Base-by-base conservation (phyloP, 148 eudicot genomes). In the Beta vulgaris region DNA sequence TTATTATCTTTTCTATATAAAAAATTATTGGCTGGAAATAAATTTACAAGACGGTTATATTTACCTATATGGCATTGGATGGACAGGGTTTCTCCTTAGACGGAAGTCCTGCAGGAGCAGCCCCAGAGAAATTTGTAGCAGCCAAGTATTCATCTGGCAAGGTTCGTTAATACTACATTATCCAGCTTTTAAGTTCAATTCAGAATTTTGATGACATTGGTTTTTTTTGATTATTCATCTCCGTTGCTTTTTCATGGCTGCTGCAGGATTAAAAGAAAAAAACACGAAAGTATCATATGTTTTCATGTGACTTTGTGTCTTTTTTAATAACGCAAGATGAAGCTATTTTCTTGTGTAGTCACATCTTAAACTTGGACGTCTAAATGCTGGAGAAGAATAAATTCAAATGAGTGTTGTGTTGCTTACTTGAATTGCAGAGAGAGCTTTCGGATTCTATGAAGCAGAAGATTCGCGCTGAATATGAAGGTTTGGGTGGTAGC, bases 401-500 rank as follows among this genome's bases (percentile, higher is more conserved):
- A 82, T 76, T 81, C 84, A 76, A 72, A 49, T 78, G 77, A 79
- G 82, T 73, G 54, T 46, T 76, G 79, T 86, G 73, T 88, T 88
- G 77, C 82, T 77, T 87, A 82, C 77, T 80, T 90, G 85, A 79
- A 84, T 86, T 90, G 91, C 97, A 92, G 98, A 90, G 80, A 72
- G 97, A 88, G 83, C 83, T 92, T 0, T 91, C 95, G 44, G 96
- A 88, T 36, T 16, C 91, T 53, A 92, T 90, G 98, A 95, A 90
- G 88, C 87, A 84, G 84, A 92, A 95, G 88, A 92, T 92, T 72
- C 83, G 93, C 39, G 92, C 97, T 75, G 97, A 91, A 78, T 91
- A 89, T 72, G 85, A 92, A 88, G 93, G 75, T 9, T 18, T 90
- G 44, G 98, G 98, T 71, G 98, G 98, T 63, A 88, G 96, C 85